Percentiles rank a stretch among this genome's conserved stretches.
These are phyloP conservation scores for Saprolegnia diclina DNA, from an alignment of 352 stramenopile genomes.

Conservation along the genomic window DNA sequence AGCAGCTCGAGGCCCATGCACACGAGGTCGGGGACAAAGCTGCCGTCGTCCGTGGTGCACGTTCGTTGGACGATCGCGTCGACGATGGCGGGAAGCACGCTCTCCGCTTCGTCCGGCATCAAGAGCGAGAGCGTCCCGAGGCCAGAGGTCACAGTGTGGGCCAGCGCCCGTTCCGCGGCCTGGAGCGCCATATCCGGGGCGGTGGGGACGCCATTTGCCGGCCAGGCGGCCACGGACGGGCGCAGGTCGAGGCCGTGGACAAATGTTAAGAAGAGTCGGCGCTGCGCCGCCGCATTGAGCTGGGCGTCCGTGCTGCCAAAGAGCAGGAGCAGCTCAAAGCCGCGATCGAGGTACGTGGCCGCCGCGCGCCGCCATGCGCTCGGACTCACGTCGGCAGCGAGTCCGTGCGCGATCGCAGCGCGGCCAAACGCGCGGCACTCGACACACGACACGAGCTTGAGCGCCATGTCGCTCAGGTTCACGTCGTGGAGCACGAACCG, in stretches of 20 bases:
- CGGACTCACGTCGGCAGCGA: constrained; percentile 25
- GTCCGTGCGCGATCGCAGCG: constrained; percentile 58
- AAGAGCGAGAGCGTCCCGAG: constrained; percentile 54
- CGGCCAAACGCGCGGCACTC: constrained; percentile 78
- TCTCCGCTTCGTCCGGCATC: constrained; percentile 36
- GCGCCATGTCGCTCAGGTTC: constrained; percentile 73
- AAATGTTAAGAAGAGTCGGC: constrained; percentile 19
- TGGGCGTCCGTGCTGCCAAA: constrained; percentile 57
- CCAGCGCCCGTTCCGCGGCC: constrained; percentile 50
- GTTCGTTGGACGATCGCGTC: background rate
- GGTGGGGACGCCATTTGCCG: background rate
- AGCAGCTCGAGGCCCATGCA: constrained; percentile 59
- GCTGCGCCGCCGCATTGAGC: constrained; percentile 35
- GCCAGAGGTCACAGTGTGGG: constrained; percentile 50
- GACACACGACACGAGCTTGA: constrained; percentile 77
- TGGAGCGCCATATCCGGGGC: constrained; percentile 34
- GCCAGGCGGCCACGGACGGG: background rate
- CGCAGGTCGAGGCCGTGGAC: constrained; percentile 16
- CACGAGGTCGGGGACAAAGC: constrained; percentile 61
- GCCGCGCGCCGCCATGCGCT: background rate
- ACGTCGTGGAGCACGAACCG: constrained; percentile 69
- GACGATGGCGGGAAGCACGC: constrained; percentile 1
- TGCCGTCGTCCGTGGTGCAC: constrained; percentile 43
- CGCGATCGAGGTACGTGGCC: constrained; percentile 53
- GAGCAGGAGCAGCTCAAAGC: constrained; percentile 60